These are phyloP conservation scores for Ogataea nitratoaversa DNA, from an alignment of 805 yeast species.

Conservation along the genomic window DNA sequence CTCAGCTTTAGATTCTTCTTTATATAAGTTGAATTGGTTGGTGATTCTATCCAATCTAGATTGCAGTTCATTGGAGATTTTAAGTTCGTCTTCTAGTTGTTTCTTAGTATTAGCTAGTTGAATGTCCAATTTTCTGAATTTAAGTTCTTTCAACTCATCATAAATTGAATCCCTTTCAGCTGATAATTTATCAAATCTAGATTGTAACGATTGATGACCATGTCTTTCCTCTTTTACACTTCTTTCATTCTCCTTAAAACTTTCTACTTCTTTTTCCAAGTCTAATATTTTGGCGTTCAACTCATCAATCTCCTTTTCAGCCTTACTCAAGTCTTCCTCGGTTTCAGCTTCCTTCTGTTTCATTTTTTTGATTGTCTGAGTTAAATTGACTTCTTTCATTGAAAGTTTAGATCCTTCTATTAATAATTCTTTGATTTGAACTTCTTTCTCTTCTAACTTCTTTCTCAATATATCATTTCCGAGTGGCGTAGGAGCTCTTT, in stretches of 20 bases:
- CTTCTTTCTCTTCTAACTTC: constrained; percentile 48
- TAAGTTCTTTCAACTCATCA: constrained; percentile 30
- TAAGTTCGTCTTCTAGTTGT: constrained; percentile 32
- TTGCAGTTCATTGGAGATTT: constrained; percentile 20
- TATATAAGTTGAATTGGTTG: constrained; percentile 19
- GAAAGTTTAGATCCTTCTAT: constrained; percentile 76
- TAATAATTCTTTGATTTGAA: constrained; percentile 57
- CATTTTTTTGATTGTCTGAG: constrained; percentile 61
- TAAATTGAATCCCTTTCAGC: constrained; percentile 21
- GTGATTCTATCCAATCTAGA: constrained; percentile 19
- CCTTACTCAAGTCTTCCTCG: constrained; percentile 32
- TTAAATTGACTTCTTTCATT: constrained; percentile 62
- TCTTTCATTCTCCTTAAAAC: constrained; percentile 18
- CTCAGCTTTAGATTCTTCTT: constrained; percentile 21
- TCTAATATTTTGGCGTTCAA: constrained; percentile 26
- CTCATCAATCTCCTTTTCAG: constrained; percentile 24
- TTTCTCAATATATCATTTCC: constrained; percentile 20
- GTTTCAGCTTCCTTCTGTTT: constrained; percentile 39
- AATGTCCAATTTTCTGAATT: constrained; percentile 32
- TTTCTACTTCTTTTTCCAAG: constrained; percentile 27
- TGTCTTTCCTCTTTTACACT: constrained; percentile 30
- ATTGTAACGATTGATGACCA: constrained; percentile 20
- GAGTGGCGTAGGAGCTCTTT: constrained; percentile 7
- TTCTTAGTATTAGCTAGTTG: constrained; percentile 30
- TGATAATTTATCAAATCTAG: constrained; percentile 20